Percentiles rank a stretch among this genome's conserved stretches.
These are phyloP conservation scores for Gentiana straminea DNA, from an alignment of 257 asterid species.

Conservation along the genomic window DNA sequence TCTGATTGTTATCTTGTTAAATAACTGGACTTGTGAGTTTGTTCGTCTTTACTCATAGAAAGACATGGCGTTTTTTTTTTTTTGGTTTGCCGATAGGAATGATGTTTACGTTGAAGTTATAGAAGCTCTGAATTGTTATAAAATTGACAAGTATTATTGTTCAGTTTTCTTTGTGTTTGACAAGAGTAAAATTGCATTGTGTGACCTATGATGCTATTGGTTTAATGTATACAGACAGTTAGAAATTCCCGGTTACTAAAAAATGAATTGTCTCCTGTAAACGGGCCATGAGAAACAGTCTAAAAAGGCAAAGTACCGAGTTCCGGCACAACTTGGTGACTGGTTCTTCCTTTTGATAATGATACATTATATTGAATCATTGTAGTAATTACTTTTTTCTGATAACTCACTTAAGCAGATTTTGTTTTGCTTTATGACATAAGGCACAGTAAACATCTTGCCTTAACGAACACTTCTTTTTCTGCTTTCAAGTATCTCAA, in stretches of 20 bases:
- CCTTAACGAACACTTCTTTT: neutral
- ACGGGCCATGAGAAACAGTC: neutral
- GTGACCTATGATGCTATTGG: neutral
- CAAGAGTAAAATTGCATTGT: too few species aligned
- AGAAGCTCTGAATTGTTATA: neutral
- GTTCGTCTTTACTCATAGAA: too few species aligned
- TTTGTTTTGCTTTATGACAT: neutral
- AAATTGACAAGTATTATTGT: neutral
- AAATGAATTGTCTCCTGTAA: neutral
- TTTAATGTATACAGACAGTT: neutral
- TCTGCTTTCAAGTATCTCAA: slow-evolving; percentile 5
- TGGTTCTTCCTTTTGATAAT: neutral
- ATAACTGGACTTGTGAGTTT: too few species aligned
- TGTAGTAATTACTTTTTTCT: too few species aligned
- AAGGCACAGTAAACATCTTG: neutral
- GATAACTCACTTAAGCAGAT: neutral
- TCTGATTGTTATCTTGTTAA: too few species aligned
- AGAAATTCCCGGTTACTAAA: neutral
- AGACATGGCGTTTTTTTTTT: too few species aligned
- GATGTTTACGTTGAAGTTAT: neutral
- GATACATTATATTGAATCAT: too few species aligned
- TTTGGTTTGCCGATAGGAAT: neutral
- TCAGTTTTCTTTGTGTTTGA: too few species aligned
- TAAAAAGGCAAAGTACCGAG: neutral
- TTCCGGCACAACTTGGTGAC: neutral